phyloP scores from a whole-genome alignment of 129 eudicot species.

The Artemisia argyi region DNA sequence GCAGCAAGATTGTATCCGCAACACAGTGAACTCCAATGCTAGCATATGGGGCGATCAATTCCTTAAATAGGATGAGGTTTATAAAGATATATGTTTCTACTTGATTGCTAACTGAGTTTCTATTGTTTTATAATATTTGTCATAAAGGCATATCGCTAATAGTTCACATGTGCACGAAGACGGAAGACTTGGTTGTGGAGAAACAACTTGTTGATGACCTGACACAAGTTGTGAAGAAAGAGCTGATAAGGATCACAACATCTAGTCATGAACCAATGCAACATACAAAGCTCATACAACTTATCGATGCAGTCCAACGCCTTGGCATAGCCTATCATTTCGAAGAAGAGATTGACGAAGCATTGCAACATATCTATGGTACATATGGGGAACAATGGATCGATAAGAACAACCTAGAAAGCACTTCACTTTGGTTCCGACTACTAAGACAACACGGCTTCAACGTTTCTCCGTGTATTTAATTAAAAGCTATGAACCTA shows the following conservation, averaged over 20 bases:
- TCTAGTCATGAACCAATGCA: not conserved
- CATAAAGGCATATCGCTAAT: not conserved
- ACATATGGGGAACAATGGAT: not conserved
- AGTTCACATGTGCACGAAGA: not conserved
- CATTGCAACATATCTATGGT: not conserved
- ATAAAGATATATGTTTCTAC: not conserved
- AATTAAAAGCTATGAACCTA: no score
- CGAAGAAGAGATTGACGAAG: slow-evolving; percentile 5
- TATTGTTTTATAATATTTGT: not conserved
- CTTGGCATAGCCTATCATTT: slow-evolving; percentile 19
- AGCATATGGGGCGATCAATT: slow-evolving; percentile 3
- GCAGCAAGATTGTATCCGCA: no score
- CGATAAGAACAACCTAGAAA: not conserved
- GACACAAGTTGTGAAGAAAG: not conserved
- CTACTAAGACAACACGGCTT: slow-evolving; percentile 15
- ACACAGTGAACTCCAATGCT: no score
- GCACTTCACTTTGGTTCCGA: slow-evolving; percentile 9
- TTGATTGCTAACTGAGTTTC: not conserved
- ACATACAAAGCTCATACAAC: not conserved
- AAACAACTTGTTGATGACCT: slow-evolving; percentile 4
- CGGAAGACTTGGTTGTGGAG: not conserved
- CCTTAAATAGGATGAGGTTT: not conserved
- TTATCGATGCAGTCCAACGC: slow-evolving; percentile 6
- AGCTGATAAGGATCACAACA: not conserved
- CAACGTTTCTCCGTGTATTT: not conserved